Conservation (phyloP, 2,329 filamentous ascomycete genomes). For the Arthrinium phaeospermum region DNA sequence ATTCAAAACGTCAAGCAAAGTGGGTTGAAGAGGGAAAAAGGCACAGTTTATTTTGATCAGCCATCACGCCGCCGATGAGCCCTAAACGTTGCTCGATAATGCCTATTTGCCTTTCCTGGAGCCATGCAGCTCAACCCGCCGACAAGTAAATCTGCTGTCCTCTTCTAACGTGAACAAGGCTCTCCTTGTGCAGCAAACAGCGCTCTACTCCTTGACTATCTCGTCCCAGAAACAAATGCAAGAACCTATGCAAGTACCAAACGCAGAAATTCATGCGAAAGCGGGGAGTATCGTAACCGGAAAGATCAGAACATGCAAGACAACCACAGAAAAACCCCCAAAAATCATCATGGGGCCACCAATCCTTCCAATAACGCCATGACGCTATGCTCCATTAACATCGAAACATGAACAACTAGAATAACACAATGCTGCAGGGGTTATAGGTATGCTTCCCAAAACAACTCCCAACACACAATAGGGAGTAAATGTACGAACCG, state of each 20-base stretch:
- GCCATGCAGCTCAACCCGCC: constrained; percentile 10
- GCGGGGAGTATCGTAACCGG: constrained; percentile 23
- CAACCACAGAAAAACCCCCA: constrained; percentile 11
- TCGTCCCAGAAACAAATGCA: constrained; percentile 18
- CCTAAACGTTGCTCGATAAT: constrained; percentile 15
- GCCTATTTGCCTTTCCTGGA: constrained; percentile 23
- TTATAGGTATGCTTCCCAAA: constrained; percentile 27
- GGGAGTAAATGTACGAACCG: constrained; percentile 22
- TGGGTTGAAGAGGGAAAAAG: constrained; percentile 5
- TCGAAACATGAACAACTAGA: constrained; percentile 32
- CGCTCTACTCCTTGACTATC: constrained; percentile 4
- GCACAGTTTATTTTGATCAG: constrained; percentile 15
- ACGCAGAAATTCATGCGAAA: constrained; percentile 18
- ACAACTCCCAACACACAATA: constrained; percentile 9
- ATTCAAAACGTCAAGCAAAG: not conserved
- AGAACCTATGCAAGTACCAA: constrained; percentile 14
- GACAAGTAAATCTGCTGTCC: not conserved
- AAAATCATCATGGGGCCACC: constrained; percentile 13
- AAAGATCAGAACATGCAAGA: constrained; percentile 20
- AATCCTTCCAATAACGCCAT: constrained; percentile 34
- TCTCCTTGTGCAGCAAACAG: not conserved
- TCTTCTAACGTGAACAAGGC: constrained; percentile 14
- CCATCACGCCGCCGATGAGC: constrained; percentile 15
- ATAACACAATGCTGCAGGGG: constrained; percentile 28
- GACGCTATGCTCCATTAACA: constrained; percentile 41